phyloP scores from a whole-genome alignment of 164 flowering plant genomes.

The Pachysandra terminalis region DNA sequence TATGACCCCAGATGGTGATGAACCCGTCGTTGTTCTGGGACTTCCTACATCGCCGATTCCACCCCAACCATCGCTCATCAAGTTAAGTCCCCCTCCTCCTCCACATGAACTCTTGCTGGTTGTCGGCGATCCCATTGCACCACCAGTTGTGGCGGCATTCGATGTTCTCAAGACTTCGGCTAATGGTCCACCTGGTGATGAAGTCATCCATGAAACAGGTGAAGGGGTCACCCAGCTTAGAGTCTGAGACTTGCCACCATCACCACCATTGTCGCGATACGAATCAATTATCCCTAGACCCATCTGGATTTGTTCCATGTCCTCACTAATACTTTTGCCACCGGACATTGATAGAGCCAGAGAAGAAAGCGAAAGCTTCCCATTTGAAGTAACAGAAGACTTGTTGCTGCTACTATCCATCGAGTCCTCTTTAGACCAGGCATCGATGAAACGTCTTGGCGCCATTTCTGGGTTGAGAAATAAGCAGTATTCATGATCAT shows the following conservation, averaged over 20 bases:
- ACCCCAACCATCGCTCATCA: constrained; percentile 26
- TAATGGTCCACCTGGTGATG: constrained; percentile 74
- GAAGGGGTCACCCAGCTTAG: constrained; percentile 37
- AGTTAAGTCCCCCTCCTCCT: constrained; percentile 27
- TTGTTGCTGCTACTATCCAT: constrained; percentile 9
- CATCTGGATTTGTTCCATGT: constrained; percentile 23
- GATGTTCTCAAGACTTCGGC: constrained; percentile 65
- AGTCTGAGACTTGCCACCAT: constrained; percentile 20
- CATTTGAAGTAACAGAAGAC: constrained; percentile 14
- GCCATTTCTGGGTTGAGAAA: constrained; percentile 24
- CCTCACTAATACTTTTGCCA: constrained; percentile 20
- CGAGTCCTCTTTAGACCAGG: constrained; percentile 45
- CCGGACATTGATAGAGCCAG: constrained; percentile 58
- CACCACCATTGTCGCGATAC: constrained; percentile 12
- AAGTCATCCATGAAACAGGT: constrained; percentile 39
- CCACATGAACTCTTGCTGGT: constrained; percentile 19
- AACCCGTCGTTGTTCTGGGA: constrained; percentile 18
- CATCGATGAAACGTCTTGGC: constrained; percentile 58
- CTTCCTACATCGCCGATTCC: too few relatives aligned
- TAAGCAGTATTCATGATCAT: constrained; percentile 24
- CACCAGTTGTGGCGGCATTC: constrained; percentile 21
- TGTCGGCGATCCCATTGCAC: too few relatives aligned
- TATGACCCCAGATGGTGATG: constrained; percentile 62
- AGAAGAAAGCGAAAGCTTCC: constrained; percentile 33
- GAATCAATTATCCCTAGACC: constrained; percentile 26